These are phyloP conservation scores for Vigna nakashimae DNA, from an alignment of 306 rosid genomes.

Conservation along the genomic window DNA sequence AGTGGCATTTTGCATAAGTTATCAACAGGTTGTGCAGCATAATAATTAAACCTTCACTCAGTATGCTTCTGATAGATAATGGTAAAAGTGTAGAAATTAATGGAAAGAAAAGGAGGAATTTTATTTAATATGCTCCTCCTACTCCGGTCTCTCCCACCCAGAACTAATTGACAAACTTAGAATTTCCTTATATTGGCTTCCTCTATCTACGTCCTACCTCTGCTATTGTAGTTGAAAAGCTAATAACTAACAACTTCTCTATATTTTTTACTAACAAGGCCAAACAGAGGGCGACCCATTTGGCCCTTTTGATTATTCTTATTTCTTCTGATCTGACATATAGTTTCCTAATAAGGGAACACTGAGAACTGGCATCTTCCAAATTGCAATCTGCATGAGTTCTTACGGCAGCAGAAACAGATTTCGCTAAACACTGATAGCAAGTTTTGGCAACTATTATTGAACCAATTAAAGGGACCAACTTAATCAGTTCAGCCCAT, in stretches of 20 bases:
- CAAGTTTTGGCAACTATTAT: conserved; percentile 28
- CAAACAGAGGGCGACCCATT: not conserved
- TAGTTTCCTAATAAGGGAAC: not conserved
- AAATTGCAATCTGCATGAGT: conserved; percentile 8
- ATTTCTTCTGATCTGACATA: not conserved
- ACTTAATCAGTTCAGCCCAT: conserved; percentile 17
- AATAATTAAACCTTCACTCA: conserved; percentile 9
- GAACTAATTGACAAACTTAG: not conserved
- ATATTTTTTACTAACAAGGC: not conserved
- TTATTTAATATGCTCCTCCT: conserved; percentile 1
- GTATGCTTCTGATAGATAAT: conserved; percentile 3
- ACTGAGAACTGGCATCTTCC: not conserved
- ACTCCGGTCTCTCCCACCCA: not conserved
- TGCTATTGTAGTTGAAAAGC: conserved; percentile 1
- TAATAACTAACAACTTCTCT: not conserved
- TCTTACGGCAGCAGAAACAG: conserved; percentile 14
- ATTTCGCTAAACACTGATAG: not conserved
- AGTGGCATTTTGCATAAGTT: conserved; percentile 17
- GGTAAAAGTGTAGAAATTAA: not conserved
- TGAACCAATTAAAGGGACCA: not conserved
- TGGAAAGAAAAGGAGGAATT: conserved; percentile 1
- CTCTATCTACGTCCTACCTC: not conserved
- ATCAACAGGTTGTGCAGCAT: conserved; percentile 21
- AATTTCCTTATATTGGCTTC: not conserved
- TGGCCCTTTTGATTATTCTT: not conserved